Evolutionary conservation across 148 eudicot species (phyloP), one percentile per base, ranked within the genome.

Genomic region (Rheum nobile): DNA sequence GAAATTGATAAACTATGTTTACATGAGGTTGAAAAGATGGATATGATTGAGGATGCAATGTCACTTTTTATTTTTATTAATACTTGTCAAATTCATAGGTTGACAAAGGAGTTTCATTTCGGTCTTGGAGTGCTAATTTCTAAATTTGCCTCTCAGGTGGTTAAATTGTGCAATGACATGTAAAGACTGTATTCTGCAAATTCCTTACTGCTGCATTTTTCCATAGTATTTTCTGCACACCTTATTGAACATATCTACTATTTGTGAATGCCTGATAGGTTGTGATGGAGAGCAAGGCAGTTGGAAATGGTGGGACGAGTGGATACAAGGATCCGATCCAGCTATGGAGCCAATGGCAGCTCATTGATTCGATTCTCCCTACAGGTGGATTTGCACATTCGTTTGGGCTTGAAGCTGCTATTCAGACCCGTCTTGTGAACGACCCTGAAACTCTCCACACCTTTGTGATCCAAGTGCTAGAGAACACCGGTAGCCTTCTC

Each of bases 361-460:
- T 94, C 50, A 79, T 94, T 0, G 98, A 94, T 76, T 94, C 98
- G 38, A 76, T 91, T 72, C 91, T 94, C 55, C 97, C 98, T 13
- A 94, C 98, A 17, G 98, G 98, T 21, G 98, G 97, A 61, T 94
- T 94, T 77, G 98, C 98, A 72, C 98, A 91, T 85, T 94, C 98
- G 32, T 83, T 82, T 17, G 97, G 98, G 43, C 90, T 94, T 0
- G 98, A 94, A 75, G 92, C 98, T 48, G 95, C 98, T 31, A 82
- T 86, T 41, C 98, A 94, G 81, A 76, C 95, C 43, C 79, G 78
- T 67, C 37, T 88, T 22, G 90, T 93, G 61, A 78, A 74, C 71
- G 39, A 43, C 52, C 80, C 83, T 2, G 87, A 94, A 79, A 85
- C 86, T 79, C 89, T 94, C 21, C 83, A 85, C 50, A 75, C 74